Evolutionary conservation across 2,329 filamentous ascomycete species (phyloP).

Genomic region (Dendryphion nanum): DNA sequence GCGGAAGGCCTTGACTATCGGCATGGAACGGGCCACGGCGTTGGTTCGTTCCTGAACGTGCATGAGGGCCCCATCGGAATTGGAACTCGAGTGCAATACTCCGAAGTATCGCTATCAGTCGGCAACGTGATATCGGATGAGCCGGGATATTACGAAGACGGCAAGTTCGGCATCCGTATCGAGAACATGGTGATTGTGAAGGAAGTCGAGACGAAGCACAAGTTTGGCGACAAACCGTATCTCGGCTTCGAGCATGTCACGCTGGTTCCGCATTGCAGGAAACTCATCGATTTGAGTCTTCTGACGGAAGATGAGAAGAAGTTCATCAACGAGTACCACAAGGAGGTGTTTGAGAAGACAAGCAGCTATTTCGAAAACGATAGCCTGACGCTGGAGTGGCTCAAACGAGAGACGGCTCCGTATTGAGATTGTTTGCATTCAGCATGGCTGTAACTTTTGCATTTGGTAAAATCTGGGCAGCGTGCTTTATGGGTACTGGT

Average conservation of each 20-base stretch:
- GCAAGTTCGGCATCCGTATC: conserved; percentile 89
- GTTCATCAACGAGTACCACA: conserved; percentile 87
- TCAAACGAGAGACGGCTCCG: conserved; percentile 80
- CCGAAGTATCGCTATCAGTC: conserved; percentile 83
- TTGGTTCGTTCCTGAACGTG: conserved; percentile 93
- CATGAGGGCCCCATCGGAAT: conserved; percentile 98
- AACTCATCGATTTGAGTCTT: conserved; percentile 73
- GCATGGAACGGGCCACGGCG: conserved; percentile 93
- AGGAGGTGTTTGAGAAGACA: conserved; percentile 79
- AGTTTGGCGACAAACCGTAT: conserved; percentile 91
- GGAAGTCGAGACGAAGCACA: conserved; percentile 81
- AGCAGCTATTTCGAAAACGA: conserved; percentile 73
- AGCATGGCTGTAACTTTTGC: no score
- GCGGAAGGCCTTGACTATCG: conserved; percentile 90
- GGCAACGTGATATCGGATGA: conserved; percentile 97
- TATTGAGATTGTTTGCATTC: no score
- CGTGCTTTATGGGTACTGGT: no score
- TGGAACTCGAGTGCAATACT: conserved; percentile 85
- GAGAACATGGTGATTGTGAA: conserved; percentile 93
- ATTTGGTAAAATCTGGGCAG: no score
- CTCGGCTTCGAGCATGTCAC: conserved; percentile 96
- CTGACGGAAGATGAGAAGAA: conserved; percentile 72
- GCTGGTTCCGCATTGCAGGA: conserved; percentile 92
- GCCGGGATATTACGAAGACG: conserved; percentile 96
- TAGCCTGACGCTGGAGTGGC: conserved; percentile 70